Evolutionary conservation across 768 basidiomycete species (phyloP).

Genomic region (Lentinula aciculospora): DNA sequence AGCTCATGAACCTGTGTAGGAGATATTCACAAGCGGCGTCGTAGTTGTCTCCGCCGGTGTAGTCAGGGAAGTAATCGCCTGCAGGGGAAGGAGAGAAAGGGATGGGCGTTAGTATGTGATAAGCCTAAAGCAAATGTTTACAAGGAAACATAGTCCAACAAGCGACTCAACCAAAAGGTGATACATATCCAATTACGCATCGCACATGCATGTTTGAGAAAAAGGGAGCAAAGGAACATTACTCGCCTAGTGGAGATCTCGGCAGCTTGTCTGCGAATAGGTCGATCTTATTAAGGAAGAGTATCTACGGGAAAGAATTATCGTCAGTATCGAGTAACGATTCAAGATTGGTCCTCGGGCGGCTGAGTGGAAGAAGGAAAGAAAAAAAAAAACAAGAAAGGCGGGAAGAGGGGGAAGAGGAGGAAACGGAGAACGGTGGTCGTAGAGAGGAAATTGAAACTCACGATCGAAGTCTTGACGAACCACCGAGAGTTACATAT

Average conservation of each 20-base stretch:
- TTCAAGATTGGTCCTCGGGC: no score
- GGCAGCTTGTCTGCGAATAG: conserved; percentile 92
- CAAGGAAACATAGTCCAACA: no score
- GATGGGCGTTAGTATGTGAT: background rate
- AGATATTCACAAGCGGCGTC: conserved; percentile 84
- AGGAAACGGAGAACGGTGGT: background rate
- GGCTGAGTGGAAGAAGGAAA: no score
- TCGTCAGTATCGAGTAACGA: no score
- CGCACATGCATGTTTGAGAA: background rate
- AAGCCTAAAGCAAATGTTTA: conserved; percentile 26
- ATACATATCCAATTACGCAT: background rate
- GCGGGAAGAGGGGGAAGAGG: background rate
- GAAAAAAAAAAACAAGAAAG: no score
- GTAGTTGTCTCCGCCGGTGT: conserved; percentile 78
- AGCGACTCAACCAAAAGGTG: conserved; percentile 13
- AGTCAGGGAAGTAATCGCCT: conserved; percentile 88
- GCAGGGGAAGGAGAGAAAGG: background rate
- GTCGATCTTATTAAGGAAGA: conserved; percentile 97
- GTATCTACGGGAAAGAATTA: conserved; percentile 44
- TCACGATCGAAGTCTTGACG: conserved; percentile 88
- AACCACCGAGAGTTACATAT: conserved; percentile 99
- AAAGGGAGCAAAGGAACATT: conserved; percentile 60
- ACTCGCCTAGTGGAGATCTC: conserved; percentile 69
- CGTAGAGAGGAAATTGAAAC: conserved; percentile 18
- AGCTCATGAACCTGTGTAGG: conserved; percentile 72